Evolutionary conservation across 495 filamentous ascomycete species (phyloP).

Genomic region (Lasiosphaeris hirsuta): DNA sequence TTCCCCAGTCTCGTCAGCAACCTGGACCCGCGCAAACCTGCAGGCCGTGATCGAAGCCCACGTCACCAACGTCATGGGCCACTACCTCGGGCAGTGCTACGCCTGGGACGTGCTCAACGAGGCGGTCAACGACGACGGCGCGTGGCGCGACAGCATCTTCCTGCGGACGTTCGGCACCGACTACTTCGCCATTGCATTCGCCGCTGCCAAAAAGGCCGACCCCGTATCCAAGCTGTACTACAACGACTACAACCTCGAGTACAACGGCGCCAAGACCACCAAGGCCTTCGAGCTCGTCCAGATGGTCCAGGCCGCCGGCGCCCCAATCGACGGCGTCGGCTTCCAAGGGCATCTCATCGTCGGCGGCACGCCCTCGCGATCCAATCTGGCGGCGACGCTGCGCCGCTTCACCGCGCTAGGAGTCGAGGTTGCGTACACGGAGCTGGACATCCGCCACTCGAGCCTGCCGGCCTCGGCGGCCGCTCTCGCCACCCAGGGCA

Average conservation of each 20-base stretch:
- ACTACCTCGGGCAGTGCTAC: slow-evolving; percentile 50
- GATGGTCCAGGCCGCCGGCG: slow-evolving; percentile 43
- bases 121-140: slow-evolving; percentile 45
- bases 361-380: slow-evolving; percentile 44
- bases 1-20: slow-evolving; percentile 42
- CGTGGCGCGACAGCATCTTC: slow-evolving; percentile 40
- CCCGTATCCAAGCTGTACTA: slow-evolving; percentile 49
- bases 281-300: slow-evolving; percentile 45
- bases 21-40: slow-evolving; percentile 53
- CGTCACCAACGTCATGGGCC: slow-evolving; percentile 51
- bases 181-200: slow-evolving; percentile 48
- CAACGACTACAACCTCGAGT: slow-evolving; percentile 68
- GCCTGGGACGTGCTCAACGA: slow-evolving; percentile 57
- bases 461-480: slow-evolving; percentile 35
- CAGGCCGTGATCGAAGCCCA: slow-evolving; percentile 42
- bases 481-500: slow-evolving; percentile 49
- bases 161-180: slow-evolving; percentile 41
- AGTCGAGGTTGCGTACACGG: slow-evolving; percentile 61
- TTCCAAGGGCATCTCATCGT: slow-evolving; percentile 58
- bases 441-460: slow-evolving; percentile 56
- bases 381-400: slow-evolving; percentile 37
- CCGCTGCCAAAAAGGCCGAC: slow-evolving; percentile 38
- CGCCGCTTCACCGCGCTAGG: slow-evolving; percentile 43
- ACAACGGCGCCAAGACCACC: slow-evolving; percentile 47
- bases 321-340: slow-evolving; percentile 59